Evolutionary conservation across 208 protist species (phyloP), one percentile per base, ranked within the genome.

Genomic region (Leishmania amazonensis): DNA sequence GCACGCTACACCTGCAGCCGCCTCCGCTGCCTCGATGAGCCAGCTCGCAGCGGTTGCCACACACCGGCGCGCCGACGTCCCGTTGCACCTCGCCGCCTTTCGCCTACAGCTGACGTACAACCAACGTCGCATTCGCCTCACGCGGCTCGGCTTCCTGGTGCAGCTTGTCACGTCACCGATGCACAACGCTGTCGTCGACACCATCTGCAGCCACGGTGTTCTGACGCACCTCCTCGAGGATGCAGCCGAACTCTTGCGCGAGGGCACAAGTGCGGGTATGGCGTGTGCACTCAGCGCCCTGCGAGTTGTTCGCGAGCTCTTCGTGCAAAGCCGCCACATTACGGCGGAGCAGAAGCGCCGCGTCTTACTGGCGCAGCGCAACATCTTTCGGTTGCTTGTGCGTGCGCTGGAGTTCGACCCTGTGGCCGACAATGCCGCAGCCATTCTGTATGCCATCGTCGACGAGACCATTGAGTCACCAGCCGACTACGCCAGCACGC

Each of bases 151-250:
- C 81, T 92, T 98, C 67, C 85, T 98, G 45, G 83, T 96, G 53
- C 84, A 93, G 81, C 89, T 98, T 42, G 88, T 90, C 51, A 89
- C 76, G n/a, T 78, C 81, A 19, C 74, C 89, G 8, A 89, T 91
- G 70, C 76, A 88, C 45, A 90, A 95, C 72, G 80, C 79, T 51
- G 78, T 81, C 2, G 74, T 47, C 2, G 77, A 81, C 42, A 88
- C 80, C 21, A 80, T 97, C 38, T 93, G 89, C 79, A 81, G 86
- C 42, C 92, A 97, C 80, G 95, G 95, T 40, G 91, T 90, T 72
- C 88, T 98, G 51, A 97, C 95, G 11, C 86, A 92, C 70, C 83
- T 97, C 19, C 85, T 98, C 38, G 95, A 97, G 78, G 95, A 98
- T 65, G 93, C 92, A 0, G 95, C 92, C 58, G 91, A 93, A 79